These are phyloP conservation scores for Gnaphalium uliginosum DNA, from an alignment of 129 eudicot genomes.

Conservation along the genomic window DNA sequence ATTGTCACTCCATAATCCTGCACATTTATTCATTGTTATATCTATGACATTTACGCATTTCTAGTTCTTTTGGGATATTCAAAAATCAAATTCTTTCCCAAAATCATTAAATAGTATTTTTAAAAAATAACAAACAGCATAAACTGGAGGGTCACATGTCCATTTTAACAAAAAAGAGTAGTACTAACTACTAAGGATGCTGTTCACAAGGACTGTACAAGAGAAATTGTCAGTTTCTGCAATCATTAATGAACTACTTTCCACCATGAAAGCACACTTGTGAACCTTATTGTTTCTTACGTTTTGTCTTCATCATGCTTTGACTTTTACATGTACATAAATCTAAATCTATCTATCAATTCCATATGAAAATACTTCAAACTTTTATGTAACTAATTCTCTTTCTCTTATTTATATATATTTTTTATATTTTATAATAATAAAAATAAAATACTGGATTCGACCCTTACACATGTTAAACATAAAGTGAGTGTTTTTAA, in stretches of 20 bases:
- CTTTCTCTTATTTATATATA: too few species aligned
- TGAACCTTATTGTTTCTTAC: constrained; percentile 29
- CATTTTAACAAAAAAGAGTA: constrained; percentile 4
- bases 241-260: constrained; percentile 26
- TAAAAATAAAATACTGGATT: too few species aligned
- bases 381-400: background rate
- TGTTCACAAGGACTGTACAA: constrained; percentile 20
- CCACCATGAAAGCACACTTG: constrained; percentile 29
- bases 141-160: constrained; percentile 18
- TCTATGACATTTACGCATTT: background rate
- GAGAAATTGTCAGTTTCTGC: constrained; percentile 29
- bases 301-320: constrained; percentile 31
- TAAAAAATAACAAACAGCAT: background rate
- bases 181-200: background rate
- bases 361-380: constrained; percentile 10
- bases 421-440: too few species aligned
- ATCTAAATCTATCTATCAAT: too few species aligned
- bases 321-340: background rate
- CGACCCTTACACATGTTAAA: too few species aligned
- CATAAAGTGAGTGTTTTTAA: too few species aligned
- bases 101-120: background rate
- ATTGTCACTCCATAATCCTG: constrained; percentile 84
- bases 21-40: constrained; percentile 26
- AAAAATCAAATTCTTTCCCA: background rate
- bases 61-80: too few species aligned